Evolutionary conservation across 345 rosid genomes (phyloP).

Genomic region (Hypericum androsaemum): DNA sequence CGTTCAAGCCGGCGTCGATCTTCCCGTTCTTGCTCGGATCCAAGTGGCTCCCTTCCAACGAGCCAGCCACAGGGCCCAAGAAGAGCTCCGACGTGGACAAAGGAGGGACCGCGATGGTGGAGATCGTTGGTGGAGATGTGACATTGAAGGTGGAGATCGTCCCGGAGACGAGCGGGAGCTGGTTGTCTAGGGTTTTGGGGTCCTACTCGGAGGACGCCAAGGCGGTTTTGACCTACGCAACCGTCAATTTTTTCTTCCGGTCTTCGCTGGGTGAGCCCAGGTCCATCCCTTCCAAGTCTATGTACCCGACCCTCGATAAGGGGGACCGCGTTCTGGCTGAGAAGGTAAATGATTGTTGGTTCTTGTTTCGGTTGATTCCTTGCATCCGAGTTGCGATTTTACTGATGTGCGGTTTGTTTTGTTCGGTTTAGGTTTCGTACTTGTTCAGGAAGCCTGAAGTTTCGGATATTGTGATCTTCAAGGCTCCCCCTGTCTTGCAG

Average conservation of each 20-base stretch:
- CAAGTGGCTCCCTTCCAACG: constrained; percentile 68
- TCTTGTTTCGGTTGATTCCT: not conserved
- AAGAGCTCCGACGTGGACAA: constrained; percentile 35
- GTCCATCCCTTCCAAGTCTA: constrained; percentile 71
- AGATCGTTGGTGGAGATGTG: constrained; percentile 6
- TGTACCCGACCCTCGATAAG: constrained; percentile 78
- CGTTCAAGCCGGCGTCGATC: constrained; percentile 49
- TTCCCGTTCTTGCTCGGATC: constrained; percentile 60
- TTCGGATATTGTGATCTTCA: constrained; percentile 73
- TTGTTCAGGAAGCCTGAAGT: constrained; percentile 75
- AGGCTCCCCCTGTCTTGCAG: constrained; percentile 75
- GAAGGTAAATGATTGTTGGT: constrained; percentile 41
- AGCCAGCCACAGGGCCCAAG: constrained; percentile 18
- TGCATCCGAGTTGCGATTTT: not conserved
- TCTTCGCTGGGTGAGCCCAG: constrained; percentile 79
- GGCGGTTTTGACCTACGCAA: constrained; percentile 72
- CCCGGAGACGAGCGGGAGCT: constrained; percentile 27
- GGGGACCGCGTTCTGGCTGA: constrained; percentile 86
- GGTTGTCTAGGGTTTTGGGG: constrained; percentile 51
- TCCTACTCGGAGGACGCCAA: constrained; percentile 72
- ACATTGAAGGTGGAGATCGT: constrained; percentile 26
- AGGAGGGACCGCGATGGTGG: constrained; percentile 29
- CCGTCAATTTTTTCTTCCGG: constrained; percentile 63
- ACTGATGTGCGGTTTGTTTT: not conserved
- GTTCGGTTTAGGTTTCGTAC: constrained; percentile 52